Evolutionary conservation across 1,284 basidiomycete species (phyloP), one percentile per base, ranked within the genome.

Genomic region (Lentinula novae-zelandiae): DNA sequence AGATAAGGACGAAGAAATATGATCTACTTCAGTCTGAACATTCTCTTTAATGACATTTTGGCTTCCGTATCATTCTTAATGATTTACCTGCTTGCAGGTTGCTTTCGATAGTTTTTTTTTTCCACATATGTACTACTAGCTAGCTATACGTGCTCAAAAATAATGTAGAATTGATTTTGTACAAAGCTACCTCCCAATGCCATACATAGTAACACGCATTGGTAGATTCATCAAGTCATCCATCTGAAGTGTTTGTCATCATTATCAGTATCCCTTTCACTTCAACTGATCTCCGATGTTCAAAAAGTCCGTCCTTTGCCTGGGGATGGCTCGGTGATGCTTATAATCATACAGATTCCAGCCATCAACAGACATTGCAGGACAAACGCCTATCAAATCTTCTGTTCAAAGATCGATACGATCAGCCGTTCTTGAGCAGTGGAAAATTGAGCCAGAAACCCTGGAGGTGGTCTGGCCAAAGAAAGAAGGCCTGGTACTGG

Each of bases 401-500:
- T 98, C 95, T 8, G 90, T 95, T 7, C 96, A 98, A 72, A 84
- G 97, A 70, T 84, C 86, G 64, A 95, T 98, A 73, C 88, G 97
- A 57, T 77, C 87, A 38, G 82, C 82, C 61, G 78, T 98, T 38
- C 81, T 96, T 58, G 83, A 89, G 38, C 95, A 98, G 71, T 92
- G 94, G 84, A 93, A 90, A 62, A 83, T 93, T 64, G 86, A 86
- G 65, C 83, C 83, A 53, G 92, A 91, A 65, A 85, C 86, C 1
- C 78, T 99, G 22, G 97, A 99, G 72, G 83, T 85, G 68, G 86
- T 99, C 61, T 98, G 97, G 97, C 95, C 96, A 12, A 99, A 99
- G 89, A 99, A 99, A 82, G 96, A 98, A 77, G 81, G 89, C 1
- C 80, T 98, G 52, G 90, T 92, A 7, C 87, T 92, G 67, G 92